Evolutionary conservation across 139 green algal genomes (phyloP), one percentile per base, ranked within the genome.

Genomic region (Chlamydomonas schloesseri): DNA sequence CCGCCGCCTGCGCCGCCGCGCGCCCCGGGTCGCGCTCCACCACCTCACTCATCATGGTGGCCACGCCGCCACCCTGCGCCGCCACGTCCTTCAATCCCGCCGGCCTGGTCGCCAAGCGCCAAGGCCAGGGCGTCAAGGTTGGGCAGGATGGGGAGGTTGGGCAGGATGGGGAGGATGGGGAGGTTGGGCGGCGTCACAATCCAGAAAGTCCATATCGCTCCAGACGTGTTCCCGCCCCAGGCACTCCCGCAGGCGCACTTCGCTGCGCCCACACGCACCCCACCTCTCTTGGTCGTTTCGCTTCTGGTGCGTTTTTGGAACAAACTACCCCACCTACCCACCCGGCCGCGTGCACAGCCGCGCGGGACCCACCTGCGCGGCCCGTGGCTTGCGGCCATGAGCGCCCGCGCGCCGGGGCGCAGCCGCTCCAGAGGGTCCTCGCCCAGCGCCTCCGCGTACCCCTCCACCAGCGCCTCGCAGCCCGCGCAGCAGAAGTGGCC

Each of bases 21-120:
- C 47, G 58, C 31, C 21, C 46, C 3, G 71, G 71, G 71, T 81
- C 85, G 4, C 71, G 57, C 57, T 89, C 85, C 69, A 15, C 11
- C 24, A 89, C 31, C 20, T 82, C 75, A 0, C 71, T 58, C 76
- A 89, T 67, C 85, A 89, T 89, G 28, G 85, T 89, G 14, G 85
- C 70, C 70, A 89, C 77, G 18, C 85, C 85, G 31, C 82, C 82
- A 31, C 82, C 85, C 85, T 89, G 85, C 3, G 77, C 70, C 26
- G 71, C 69, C 34, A 67, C 78, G 46, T 60, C 47, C 46, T 75
- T 46, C 64, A 74, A 28, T 37, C 78, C 78, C 37, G 42, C 42
- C 42, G 64, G 78, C 62, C 78, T 84, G 76, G 37, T 23, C 31
- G 34, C 3, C 23, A 65, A 3, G 58, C 21, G 58, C 58, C 2